phyloP scores from a whole-genome alignment of 1,139 yeast species.

The Nadsonia starkeyi-henricii region DNA sequence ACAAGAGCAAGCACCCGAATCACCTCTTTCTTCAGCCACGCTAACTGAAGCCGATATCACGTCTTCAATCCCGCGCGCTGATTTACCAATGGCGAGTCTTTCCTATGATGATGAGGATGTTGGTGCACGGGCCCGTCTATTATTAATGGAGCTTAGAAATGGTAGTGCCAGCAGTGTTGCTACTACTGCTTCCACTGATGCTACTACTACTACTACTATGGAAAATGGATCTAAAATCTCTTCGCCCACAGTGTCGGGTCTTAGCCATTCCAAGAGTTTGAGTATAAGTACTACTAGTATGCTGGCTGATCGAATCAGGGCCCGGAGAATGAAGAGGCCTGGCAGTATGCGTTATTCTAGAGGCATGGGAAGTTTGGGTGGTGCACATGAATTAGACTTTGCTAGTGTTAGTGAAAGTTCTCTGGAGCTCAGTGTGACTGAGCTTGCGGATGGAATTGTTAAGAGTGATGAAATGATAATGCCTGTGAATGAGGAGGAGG shows the following conservation, averaged over 20 bases:
- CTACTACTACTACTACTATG: conserved; percentile 4
- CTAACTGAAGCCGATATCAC: neutral
- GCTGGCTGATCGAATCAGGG: neutral
- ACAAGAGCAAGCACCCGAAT: neutral
- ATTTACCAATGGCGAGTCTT: conserved; percentile 21
- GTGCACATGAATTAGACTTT: neutral
- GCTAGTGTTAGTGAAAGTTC: conserved; percentile 5
- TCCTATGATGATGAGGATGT: conserved; percentile 39
- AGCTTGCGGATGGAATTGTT: no score
- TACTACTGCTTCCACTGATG: neutral
- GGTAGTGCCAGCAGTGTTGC: conserved; percentile 13
- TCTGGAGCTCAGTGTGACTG: no score
- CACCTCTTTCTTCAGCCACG: neutral
- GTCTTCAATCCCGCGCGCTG: conserved; percentile 15
- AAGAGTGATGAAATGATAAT: no score
- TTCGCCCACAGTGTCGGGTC: neutral
- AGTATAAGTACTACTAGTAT: neutral
- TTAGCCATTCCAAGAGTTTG: neutral
- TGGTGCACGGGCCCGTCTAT: conserved; percentile 45
- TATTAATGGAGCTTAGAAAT: conserved; percentile 44
- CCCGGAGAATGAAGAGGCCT: neutral
- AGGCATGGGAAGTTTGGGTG: conserved; percentile 8
- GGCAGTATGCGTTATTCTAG: conserved; percentile 7
- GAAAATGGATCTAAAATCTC: no score
- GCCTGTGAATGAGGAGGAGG: no score